phyloP scores from a whole-genome alignment of 129 eudicot species.

The Flaveria robusta region DNA sequence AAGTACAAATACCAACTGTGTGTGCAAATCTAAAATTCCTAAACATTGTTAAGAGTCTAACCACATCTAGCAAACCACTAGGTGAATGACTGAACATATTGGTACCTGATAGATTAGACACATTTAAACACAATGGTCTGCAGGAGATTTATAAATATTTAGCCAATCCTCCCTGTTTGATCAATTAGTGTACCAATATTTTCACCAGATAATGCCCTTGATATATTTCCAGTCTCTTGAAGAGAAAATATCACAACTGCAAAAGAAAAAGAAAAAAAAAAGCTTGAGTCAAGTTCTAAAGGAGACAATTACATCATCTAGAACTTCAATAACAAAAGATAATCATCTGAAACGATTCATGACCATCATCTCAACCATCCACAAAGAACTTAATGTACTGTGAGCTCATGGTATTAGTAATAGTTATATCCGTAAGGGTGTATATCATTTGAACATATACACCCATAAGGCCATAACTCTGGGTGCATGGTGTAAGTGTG shows the following conservation, averaged over 20 bases:
- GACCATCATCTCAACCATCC: background rate
- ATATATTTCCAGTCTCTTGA: slow-evolving; percentile 79
- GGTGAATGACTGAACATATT: background rate
- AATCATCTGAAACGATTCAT: background rate
- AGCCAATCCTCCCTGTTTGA: slow-evolving; percentile 60
- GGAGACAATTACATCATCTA: background rate
- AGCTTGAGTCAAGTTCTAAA: background rate
- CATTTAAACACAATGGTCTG: background rate
- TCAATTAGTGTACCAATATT: slow-evolving; percentile 72
- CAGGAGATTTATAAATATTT: background rate
- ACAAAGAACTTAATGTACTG: background rate
- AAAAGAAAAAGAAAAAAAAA: slow-evolving; percentile 8
- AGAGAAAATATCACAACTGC: slow-evolving; percentile 84
- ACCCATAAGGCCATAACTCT: background rate
- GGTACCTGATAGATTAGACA: background rate
- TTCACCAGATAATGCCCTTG: slow-evolving; percentile 79
- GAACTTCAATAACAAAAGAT: too few species aligned
- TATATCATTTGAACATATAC: background rate
- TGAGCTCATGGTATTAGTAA: background rate
- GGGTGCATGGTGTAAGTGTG: slow-evolving; percentile 2
- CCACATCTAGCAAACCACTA: background rate
- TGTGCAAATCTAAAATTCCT: slow-evolving; percentile 2
- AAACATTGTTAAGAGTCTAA: background rate
- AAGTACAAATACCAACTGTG: slow-evolving; percentile 2
- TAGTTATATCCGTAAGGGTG: background rate